Percentiles rank a stretch among this genome's conserved stretches.
These are phyloP conservation scores for Chalciporus chontae DNA, from an alignment of 768 basidiomycete genomes.

Conservation along the genomic window DNA sequence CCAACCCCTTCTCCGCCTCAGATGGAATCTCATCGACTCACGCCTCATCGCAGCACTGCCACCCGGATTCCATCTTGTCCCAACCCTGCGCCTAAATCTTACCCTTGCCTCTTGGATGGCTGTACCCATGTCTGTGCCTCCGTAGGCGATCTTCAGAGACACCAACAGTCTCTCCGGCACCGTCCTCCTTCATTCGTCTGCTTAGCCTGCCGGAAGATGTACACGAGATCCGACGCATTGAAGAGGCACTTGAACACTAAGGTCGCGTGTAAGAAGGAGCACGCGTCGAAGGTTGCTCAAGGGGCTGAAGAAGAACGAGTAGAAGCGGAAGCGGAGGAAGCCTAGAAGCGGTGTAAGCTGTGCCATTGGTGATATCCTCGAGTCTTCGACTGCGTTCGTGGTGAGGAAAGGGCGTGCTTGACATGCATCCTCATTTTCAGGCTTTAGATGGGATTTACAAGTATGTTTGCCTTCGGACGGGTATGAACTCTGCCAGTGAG, in stretches of 20 bases:
- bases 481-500: not conserved
- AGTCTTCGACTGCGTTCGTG: conserved; percentile 4
- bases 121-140: conserved; percentile 30
- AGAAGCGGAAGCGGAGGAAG: conserved; percentile 13
- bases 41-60: conserved; percentile 12
- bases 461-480: not conserved
- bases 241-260: conserved; percentile 32
- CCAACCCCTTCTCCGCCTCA: conserved; percentile 5
- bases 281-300: conserved; percentile 13
- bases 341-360: conserved; percentile 13
- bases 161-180: conserved; percentile 30
- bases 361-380: not conserved
- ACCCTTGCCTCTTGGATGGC: conserved; percentile 20
- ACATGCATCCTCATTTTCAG: not conserved
- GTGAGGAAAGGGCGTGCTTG: conserved; percentile 20
- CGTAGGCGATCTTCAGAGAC: conserved; percentile 25
- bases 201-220: conserved; percentile 24
- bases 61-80: conserved; percentile 1
- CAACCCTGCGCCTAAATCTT: conserved; percentile 15
- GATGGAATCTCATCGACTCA: conserved; percentile 12
- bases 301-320: not conserved
- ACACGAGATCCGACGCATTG: conserved; percentile 30
- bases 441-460: not conserved
- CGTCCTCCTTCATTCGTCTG: conserved; percentile 20
- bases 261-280: conserved; percentile 24